These are phyloP conservation scores for Neonectria sp. DNA, from an alignment of 2,329 filamentous ascomycete genomes.

Conservation along the genomic window DNA sequence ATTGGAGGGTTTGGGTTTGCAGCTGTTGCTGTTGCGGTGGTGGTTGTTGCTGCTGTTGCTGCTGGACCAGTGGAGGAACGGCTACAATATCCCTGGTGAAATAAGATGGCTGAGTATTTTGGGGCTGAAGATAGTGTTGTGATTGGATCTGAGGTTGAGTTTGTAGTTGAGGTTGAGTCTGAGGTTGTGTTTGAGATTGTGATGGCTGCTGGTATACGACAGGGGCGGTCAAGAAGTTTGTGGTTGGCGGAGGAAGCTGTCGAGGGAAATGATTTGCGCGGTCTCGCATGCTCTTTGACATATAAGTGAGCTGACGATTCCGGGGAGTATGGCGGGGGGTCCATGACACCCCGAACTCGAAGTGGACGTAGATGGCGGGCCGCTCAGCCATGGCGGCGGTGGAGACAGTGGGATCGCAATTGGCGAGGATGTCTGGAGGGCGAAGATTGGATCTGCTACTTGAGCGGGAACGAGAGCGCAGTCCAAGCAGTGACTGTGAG, in stretches of 20 bases:
- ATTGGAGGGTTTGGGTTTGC: conserved; percentile 12
- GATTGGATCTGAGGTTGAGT: conserved; percentile 5
- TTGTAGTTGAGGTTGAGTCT: not conserved
- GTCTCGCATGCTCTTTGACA: conserved; percentile 62
- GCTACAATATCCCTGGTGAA: conserved; percentile 18
- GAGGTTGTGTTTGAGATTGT: conserved; percentile 6
- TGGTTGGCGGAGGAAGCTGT: conserved; percentile 61
- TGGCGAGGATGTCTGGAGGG: conserved; percentile 8
- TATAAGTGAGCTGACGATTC: conserved; percentile 63
- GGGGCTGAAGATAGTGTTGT: conserved; percentile 3
- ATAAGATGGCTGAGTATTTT: conserved; percentile 7
- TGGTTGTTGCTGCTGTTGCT: conserved; percentile 3
- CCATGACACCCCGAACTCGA: conserved; percentile 69
- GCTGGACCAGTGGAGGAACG: conserved; percentile 1
- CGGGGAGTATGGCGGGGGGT: conserved; percentile 60
- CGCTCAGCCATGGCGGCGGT: conserved; percentile 43
- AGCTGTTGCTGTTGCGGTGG: conserved; percentile 1
- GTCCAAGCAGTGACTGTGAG: not conserved
- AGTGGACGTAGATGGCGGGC: conserved; percentile 61
- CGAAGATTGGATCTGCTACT: conserved; percentile 5
- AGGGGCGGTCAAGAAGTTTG: conserved; percentile 58
- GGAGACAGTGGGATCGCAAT: not conserved
- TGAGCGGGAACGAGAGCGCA: conserved; percentile 16
- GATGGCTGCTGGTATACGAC: conserved; percentile 27
- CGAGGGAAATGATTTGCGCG: conserved; percentile 60